Evolutionary conservation across 139 green algal species (phyloP), one percentile per base, ranked within the genome.

Genomic region (Tetradesmus lagerheimii): DNA sequence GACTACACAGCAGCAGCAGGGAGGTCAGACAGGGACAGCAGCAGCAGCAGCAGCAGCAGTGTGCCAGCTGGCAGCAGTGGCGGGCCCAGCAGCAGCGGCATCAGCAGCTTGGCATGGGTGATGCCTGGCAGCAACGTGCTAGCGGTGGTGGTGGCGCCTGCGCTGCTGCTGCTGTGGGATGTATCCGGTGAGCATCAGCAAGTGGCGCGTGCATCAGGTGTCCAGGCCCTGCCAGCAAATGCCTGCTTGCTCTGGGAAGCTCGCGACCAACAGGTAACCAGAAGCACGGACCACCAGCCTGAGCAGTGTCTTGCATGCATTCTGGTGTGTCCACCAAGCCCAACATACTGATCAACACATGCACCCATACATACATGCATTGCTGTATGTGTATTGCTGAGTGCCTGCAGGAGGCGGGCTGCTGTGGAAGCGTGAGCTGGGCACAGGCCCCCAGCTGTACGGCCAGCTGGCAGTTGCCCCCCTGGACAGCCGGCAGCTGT

Each of bases 151-250:
- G 23, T 98, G 47, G 88, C 94, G 1, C 92, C 91, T 2, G 95
- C 90, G 20, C 90, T 94, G n/a, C 89, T 98, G 77, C 39, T 98
- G 18, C 81, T 98, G 15, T 98, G 96, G 96, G 96, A 98, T 92
- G 92, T 92, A 1, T 71, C 75, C 62, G 93, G 94, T 94, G 88
- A 71, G 90, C 50, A 9, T 39, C 14, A 8, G 38, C 37, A 14
- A 34, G 62, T 20, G 4, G 15, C 12, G 43, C 43, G 9, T 15
- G 43, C 43, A 50, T 9, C 9, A 50, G 43, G 9, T 5, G 43
- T 9, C 43, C 43, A 50, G n/a, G n/a, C n/a, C n/a, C n/a, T n/a
- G n/a, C n/a, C n/a, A n/a, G n/a, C n/a, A n/a, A n/a, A n/a, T n/a
- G n/a, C n/a, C n/a, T n/a, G n/a, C n/a, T n/a, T n/a, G n/a, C n/a